Evolutionary conservation across 2,329 filamentous ascomycete genomes (phyloP), one percentile per base, ranked within the genome.

Genomic region (Aphanocladium album): DNA sequence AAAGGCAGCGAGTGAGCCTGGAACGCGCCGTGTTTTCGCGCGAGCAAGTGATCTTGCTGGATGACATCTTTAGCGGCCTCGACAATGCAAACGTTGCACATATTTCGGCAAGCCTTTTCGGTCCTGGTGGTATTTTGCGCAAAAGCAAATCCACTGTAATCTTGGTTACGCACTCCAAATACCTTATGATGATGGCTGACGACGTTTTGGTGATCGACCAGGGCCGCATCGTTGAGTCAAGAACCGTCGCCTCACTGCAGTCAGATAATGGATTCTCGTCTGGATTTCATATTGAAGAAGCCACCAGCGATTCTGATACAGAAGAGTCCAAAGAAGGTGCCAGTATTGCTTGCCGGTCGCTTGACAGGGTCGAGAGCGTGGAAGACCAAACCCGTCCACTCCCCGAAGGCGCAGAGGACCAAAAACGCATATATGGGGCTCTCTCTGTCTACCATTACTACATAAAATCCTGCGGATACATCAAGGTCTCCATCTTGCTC

Each of bases 21-120:
- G 69, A 68, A 2, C 64, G 69, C 5, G 68, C 69, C 11, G 50
- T 70, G 0, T 71, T 67, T 33, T 65, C 67, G 0, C 54, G 62
- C 16, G 62, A 62, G 14, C 33, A 57, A 2, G 55, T 72, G 5
- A 54, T 73, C 2, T 60, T 74, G 3, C 60, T 74, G 2, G 73
- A 74, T 30, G 73, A 74, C 30, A 67, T 72, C 7, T 65, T 74
- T 11, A 73, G 70, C 2, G 73, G 72, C 1, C 66, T 76, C 1
- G 74, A 76, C 56, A 65, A 68, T 8, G 65, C 73, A 8, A 78
- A 76, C 0, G 73, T 76, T 53, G 67, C 72, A 27, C 69, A 71
- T 9, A 72, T 78, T 2, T 73, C 75, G 33, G 62, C 68, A 0
- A 67, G 65, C 1, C 70, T 77, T 0, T 74, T 78, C 49, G 69